phyloP scores from a whole-genome alignment of 2,329 filamentous ascomycete genomes.

The Epichloe bromicola region DNA sequence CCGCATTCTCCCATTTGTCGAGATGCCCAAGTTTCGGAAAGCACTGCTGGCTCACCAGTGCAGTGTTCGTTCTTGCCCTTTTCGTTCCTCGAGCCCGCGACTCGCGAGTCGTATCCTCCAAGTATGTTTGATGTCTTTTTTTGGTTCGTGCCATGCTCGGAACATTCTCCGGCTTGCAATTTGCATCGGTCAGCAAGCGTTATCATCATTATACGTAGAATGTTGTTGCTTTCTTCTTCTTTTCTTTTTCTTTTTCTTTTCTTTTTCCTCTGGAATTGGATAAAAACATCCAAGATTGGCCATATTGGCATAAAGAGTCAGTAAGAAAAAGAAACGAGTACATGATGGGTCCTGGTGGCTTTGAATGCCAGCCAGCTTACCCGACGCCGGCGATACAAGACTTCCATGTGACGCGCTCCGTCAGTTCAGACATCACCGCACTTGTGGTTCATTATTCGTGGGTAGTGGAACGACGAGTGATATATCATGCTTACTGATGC shows the following conservation, averaged over 20 bases:
- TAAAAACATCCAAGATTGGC: not conserved
- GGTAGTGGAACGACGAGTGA: constrained; percentile 1
- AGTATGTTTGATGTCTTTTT: not conserved
- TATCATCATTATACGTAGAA: no score
- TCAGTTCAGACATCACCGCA: not conserved
- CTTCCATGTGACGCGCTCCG: not conserved
- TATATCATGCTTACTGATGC: not conserved
- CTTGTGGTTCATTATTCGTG: not conserved
- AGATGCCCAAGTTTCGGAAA: not conserved
- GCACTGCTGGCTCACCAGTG: not conserved
- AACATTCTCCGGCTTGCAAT: not conserved
- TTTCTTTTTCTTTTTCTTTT: not conserved
- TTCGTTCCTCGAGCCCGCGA: not conserved
- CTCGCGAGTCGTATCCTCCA: no score
- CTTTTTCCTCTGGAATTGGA: not conserved
- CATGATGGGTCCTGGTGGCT: no score
- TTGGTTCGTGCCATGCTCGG: not conserved
- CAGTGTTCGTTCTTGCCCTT: no score
- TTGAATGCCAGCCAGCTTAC: no score
- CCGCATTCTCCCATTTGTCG: not conserved
- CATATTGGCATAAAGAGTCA: not conserved
- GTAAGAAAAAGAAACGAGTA: not conserved
- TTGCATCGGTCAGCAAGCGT: no score
- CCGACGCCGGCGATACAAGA: not conserved
- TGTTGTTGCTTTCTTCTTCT: not conserved